phyloP scores from a whole-genome alignment of 192 early-diverging fungal species.

The Podila epigama region DNA sequence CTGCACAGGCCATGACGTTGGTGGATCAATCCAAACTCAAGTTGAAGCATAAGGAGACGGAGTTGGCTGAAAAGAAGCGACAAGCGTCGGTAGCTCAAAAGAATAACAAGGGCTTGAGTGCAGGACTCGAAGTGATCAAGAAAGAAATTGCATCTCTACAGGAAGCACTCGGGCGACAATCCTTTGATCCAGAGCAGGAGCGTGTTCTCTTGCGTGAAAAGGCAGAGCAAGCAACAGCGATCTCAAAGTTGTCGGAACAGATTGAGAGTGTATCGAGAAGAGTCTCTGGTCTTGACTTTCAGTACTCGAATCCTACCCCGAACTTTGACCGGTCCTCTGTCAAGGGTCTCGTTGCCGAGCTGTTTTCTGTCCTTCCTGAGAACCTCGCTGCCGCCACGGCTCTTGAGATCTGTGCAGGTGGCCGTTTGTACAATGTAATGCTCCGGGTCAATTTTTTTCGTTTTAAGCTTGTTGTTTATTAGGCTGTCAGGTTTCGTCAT shows the following conservation, averaged over 20 bases:
- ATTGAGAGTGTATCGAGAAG: conserved; percentile 59
- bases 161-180: conserved; percentile 12
- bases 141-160: conserved; percentile 26
- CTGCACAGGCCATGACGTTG: conserved; percentile 66
- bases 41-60: conserved; percentile 75
- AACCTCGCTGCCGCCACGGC: conserved; percentile 75
- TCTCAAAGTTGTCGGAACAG: conserved; percentile 40
- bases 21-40: conserved; percentile 87
- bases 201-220: conserved; percentile 27
- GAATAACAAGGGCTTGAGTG: conserved; percentile 69
- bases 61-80: conserved; percentile 71
- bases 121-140: conserved; percentile 36
- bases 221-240: conserved; percentile 5
- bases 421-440: conserved; percentile 86
- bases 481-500: too few species aligned
- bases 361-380: conserved; percentile 81
- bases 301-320: conserved; percentile 82
- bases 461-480: conserved; percentile 17
- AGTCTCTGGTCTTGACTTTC: conserved; percentile 76
- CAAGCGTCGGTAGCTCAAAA: conserved; percentile 73
- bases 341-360: conserved; percentile 91
- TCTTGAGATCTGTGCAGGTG: conserved; percentile 95
- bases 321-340: conserved; percentile 91
- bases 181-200: conserved; percentile 27
- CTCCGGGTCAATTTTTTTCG: not conserved